Percentiles rank a stretch among this genome's conserved stretches.
These are phyloP conservation scores for Pholiota microspora DNA, from an alignment of 768 basidiomycete genomes.

Conservation along the genomic window DNA sequence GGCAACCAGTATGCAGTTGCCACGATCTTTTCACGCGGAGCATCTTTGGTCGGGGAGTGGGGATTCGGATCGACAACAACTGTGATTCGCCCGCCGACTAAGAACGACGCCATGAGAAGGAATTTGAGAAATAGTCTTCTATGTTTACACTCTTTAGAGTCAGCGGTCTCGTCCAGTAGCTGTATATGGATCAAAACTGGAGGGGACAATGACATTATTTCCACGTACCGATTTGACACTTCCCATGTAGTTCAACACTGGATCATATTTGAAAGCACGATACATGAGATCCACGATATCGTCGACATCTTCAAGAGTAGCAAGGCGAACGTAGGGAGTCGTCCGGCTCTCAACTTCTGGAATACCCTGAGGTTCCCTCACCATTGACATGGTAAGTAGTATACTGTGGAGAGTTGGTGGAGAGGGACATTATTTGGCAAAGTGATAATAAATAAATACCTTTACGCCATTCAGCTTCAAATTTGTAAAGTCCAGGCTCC, in stretches of 20 bases:
- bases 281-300: not conserved
- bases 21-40: slow-evolving; percentile 17
- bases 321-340: not conserved
- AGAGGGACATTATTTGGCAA: too few species aligned
- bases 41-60: not conserved
- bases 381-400: not conserved
- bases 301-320: not conserved
- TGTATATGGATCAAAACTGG: not conserved
- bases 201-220: not conserved
- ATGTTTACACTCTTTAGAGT: slow-evolving; percentile 13
- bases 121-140: slow-evolving; percentile 18
- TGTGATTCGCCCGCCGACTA: slow-evolving; percentile 24
- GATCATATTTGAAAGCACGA: not conserved
- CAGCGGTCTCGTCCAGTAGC: slow-evolving; percentile 16
- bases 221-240: not conserved
- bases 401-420: too few species aligned
- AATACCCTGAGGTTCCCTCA: too few species aligned
- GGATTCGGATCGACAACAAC: slow-evolving; percentile 21
- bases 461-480: too few species aligned
- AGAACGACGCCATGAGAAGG: slow-evolving; percentile 18
- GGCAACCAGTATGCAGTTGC: slow-evolving; percentile 27
- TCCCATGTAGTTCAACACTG: not conserved
- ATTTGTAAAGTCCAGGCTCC: too few species aligned
- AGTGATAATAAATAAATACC: too few species aligned
- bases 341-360: too few species aligned